Conservation (phyloP, 2,329 filamentous ascomycete species). For the Colletotrichum spaethianum region DNA sequence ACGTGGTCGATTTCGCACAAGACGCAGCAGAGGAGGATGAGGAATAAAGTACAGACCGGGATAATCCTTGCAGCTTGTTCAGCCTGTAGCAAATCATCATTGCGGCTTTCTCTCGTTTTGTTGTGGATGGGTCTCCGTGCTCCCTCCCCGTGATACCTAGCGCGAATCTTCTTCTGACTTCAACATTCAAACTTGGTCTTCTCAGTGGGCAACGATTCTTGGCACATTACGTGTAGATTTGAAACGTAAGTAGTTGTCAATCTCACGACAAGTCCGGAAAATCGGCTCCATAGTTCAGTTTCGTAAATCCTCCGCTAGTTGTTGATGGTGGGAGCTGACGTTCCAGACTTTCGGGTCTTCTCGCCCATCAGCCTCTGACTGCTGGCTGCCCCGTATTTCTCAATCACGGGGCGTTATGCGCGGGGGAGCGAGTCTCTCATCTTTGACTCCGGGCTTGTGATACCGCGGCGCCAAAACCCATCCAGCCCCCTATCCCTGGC, state of each 20-base stretch:
- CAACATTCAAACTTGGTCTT: neutral
- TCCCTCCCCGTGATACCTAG: neutral
- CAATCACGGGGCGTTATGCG: neutral
- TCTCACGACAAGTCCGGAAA: neutral
- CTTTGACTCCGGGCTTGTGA: conserved; percentile 15
- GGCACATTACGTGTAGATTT: neutral
- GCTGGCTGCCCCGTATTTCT: neutral
- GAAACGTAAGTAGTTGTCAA: neutral
- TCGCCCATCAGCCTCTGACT: neutral
- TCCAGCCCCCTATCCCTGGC: neutral
- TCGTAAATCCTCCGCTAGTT: neutral
- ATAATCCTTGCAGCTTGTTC: conserved; percentile 34
- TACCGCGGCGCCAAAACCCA: conserved; percentile 26
- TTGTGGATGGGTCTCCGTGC: too few relatives aligned
- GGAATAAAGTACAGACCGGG: conserved; percentile 26
- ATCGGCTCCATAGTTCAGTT: neutral
- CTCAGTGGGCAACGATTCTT: too few relatives aligned
- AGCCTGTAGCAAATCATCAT: conserved; percentile 37
- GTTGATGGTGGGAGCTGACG: neutral
- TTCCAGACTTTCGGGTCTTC: neutral
- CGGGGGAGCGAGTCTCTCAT: neutral
- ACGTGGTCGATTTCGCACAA: conserved; percentile 21
- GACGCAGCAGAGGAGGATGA: conserved; percentile 25
- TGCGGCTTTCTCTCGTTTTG: conserved; percentile 12
- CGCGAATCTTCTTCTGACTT: conserved; percentile 1